Base-by-base conservation (phyloP, 1,139 yeast genomes). In the Taphrina confusa region DNA sequence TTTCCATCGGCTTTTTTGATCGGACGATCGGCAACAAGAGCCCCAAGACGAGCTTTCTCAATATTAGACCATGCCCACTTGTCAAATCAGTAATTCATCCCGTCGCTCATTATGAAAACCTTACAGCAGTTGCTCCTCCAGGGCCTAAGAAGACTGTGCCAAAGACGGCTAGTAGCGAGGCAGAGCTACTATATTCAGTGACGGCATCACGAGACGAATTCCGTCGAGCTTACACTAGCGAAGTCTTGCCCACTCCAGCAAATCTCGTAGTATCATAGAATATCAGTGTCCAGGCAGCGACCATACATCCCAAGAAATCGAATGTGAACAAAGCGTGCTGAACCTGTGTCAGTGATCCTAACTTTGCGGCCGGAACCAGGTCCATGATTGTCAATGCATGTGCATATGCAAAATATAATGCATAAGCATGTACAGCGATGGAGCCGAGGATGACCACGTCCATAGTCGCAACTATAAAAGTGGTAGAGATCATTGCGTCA, bases 51-150 rank as follows among this genome's bases (percentile, higher is more conserved):
- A 3, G 58, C 58, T 45, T 44, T 42, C 30, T 54, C 58, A 9
- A 56, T 46, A 36, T 46, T 46, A 3, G 54, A 46, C 60, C 60
- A 56, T 6, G 54, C 60, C 60, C 54, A 56, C 37, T 36, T 18
- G 12, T 9, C 12, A n/a, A 8, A 23, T 33, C 23, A 49, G 54
- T 16, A 4, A 34, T 20, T n/a, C 22, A 16, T 12, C 18, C 31
- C 12, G n/a, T 20, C 23, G 36, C 14, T 5, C 2, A 18, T 5
- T 3, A 3, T 25, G 30, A 4, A 5, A 8, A 30, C 14, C 50
- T 20, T 30, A 45, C 50, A 8, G 58, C 58, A 8, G 40, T 51
- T 4, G 51, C 58, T 2, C 58, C 58, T n/a, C 58, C 58, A 16
- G 58, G 58, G 1, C 58, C 58, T n/a, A 54, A 44, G 9, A 54